Percentiles rank a stretch among this genome's conserved stretches.
Conservation (phyloP, 1,284 basidiomycete species). For the Pseudomicrostroma phylloplanum region DNA sequence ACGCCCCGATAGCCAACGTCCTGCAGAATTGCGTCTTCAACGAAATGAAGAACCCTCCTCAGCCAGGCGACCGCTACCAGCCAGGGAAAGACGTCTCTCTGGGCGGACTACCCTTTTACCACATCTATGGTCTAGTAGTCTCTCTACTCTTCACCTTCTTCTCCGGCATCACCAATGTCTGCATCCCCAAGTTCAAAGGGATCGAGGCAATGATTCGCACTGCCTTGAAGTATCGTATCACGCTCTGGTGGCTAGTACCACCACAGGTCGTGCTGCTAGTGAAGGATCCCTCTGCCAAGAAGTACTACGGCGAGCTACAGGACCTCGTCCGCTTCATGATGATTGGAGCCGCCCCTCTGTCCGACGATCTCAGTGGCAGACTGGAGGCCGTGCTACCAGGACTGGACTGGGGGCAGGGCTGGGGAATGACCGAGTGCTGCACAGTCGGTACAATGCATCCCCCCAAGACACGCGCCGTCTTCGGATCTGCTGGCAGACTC, state of each 20-base stretch:
- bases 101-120: conserved; percentile 31
- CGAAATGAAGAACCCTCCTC: conserved; percentile 11
- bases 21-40: conserved; percentile 13
- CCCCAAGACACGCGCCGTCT: not conserved
- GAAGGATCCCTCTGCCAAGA: conserved; percentile 16
- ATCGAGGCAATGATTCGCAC: conserved; percentile 39
- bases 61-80: conserved; percentile 25
- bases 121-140: conserved; percentile 27
- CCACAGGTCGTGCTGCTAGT: conserved; percentile 22
- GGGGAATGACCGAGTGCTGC: conserved; percentile 26
- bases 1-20: conserved; percentile 16
- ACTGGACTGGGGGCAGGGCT: conserved; percentile 39
- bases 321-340: conserved; percentile 29
- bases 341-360: conserved; percentile 37
- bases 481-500: conserved; percentile 16
- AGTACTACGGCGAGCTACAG: conserved; percentile 22
- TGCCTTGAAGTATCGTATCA: conserved; percentile 26
- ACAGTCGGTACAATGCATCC: conserved; percentile 16
- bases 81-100: conserved; percentile 34
- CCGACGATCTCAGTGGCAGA: conserved; percentile 33
- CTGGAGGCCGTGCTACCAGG: conserved; percentile 27
- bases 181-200: conserved; percentile 33
- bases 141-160: conserved; percentile 16
- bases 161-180: conserved; percentile 21
- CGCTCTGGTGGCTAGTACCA: conserved; percentile 20